These are phyloP conservation scores for Combretum micranthum DNA, from an alignment of 345 rosid genomes.

Conservation along the genomic window DNA sequence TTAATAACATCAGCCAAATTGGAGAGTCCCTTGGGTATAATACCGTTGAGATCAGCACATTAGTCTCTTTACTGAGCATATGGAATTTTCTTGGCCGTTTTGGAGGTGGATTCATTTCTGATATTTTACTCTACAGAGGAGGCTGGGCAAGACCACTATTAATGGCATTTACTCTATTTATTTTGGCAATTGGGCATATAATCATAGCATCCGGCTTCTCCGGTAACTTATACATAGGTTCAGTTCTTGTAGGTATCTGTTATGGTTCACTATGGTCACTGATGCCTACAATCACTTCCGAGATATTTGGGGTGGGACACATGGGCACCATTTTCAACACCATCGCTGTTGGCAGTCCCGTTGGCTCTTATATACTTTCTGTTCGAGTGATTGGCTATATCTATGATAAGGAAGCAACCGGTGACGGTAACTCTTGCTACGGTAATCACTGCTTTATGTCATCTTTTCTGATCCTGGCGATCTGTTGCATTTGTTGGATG, in stretches of 20 bases:
- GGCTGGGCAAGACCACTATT: conserved; percentile 80
- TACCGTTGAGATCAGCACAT: conserved; percentile 43
- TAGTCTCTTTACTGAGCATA: conserved; percentile 74
- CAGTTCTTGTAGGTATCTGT: conserved; percentile 65
- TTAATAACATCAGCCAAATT: conserved; percentile 72
- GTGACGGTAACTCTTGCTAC: conserved; percentile 39
- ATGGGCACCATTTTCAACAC: conserved; percentile 91
- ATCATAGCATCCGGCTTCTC: conserved; percentile 67
- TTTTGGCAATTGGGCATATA: conserved; percentile 52
- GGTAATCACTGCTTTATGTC: conserved; percentile 70
- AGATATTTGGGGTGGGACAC: conserved; percentile 66
- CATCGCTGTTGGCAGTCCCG: conserved; percentile 70
- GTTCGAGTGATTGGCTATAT: conserved; percentile 71
- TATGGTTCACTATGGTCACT: conserved; percentile 87
- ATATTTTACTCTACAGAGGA: conserved; percentile 44
- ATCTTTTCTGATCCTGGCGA: conserved; percentile 73
- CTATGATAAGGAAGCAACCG: conserved; percentile 52
- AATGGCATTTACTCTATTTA: conserved; percentile 59
- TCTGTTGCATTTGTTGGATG: conserved; percentile 52
- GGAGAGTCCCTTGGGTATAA: conserved; percentile 79
- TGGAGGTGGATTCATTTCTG: conserved; percentile 75
- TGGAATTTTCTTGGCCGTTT: conserved; percentile 95
- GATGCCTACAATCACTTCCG: conserved; percentile 74
- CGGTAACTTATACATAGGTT: conserved; percentile 54
- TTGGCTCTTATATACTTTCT: conserved; percentile 81